phyloP scores from a whole-genome alignment of 2,329 filamentous ascomycete genomes.

The Fusarium sp. region DNA sequence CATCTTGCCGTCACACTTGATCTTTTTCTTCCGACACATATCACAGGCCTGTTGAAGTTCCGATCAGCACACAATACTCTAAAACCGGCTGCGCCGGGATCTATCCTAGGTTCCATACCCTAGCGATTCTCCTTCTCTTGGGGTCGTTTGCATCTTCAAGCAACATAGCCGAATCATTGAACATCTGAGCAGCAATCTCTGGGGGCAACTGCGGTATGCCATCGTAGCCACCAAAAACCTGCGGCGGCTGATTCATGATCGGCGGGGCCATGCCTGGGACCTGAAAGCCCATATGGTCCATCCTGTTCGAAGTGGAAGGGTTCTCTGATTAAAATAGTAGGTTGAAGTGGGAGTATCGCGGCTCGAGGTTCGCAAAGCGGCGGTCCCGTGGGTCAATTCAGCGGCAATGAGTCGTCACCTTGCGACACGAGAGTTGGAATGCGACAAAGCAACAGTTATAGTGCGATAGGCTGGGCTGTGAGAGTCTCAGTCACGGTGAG shows the following conservation, averaged over 20 bases:
- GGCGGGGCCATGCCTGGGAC: conserved; percentile 68
- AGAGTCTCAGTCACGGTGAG: conserved; percentile 16
- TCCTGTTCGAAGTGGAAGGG: conserved; percentile 23
- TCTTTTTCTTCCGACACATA: conserved; percentile 96
- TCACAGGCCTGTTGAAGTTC: conserved; percentile 78
- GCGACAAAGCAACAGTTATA: conserved; percentile 1
- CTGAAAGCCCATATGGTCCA: conserved; percentile 66
- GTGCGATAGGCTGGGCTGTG: background rate
- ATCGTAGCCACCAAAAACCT: conserved; percentile 76
- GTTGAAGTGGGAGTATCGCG: background rate
- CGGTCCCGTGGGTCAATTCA: conserved; percentile 20
- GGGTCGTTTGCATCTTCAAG: conserved; percentile 79
- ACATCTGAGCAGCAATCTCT: conserved; percentile 70
- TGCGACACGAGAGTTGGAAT: background rate
- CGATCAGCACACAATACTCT: conserved; percentile 26
- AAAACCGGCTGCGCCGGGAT: background rate
- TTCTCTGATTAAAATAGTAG: background rate
- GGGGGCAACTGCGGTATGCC: conserved; percentile 66
- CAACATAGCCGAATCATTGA: conserved; percentile 64
- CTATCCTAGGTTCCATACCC: conserved; percentile 65
- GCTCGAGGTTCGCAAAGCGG: conserved; percentile 12
- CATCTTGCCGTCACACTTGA: conserved; percentile 97
- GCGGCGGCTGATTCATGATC: conserved; percentile 73
- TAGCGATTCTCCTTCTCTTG: conserved; percentile 88
- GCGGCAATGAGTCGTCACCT: conserved; percentile 5